A percentile compares a stretch with the other conserved stretches of the same genome.
Evolutionary conservation across 495 filamentous ascomycete genomes (phyloP).

Genomic region (Penicillium mononematosum): DNA sequence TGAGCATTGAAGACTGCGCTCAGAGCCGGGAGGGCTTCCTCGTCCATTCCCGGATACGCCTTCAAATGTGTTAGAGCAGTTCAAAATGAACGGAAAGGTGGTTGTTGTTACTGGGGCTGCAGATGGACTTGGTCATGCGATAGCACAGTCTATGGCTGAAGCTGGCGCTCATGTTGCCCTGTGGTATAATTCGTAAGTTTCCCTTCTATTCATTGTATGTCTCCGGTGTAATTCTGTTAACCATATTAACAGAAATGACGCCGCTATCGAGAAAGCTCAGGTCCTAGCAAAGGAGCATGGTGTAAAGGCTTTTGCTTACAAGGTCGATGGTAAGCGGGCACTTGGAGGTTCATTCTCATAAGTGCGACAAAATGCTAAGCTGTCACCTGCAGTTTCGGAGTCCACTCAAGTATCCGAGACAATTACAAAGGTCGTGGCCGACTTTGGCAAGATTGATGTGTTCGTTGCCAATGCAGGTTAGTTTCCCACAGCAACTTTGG

Average conservation of each 20-base stretch:
- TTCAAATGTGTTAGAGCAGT: slow-evolving; percentile 44
- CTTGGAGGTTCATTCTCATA: neutral
- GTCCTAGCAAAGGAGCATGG: slow-evolving; percentile 30
- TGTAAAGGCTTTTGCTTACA: slow-evolving; percentile 38
- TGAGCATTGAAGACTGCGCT: slow-evolving; percentile 41
- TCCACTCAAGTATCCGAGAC: slow-evolving; percentile 28
- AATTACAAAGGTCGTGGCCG: slow-evolving; percentile 36
- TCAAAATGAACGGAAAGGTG: slow-evolving; percentile 42
- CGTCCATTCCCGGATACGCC: slow-evolving; percentile 43
- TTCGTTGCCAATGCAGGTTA: slow-evolving; percentile 46
- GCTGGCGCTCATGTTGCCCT: slow-evolving; percentile 32
- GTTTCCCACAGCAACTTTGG: neutral
- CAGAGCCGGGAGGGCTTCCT: slow-evolving; percentile 36
- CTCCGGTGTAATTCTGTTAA: neutral
- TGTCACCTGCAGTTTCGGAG: slow-evolving; percentile 35
- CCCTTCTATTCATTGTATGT: neutral
- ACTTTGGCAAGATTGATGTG: slow-evolving; percentile 49
- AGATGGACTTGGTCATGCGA: slow-evolving; percentile 38
- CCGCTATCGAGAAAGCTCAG: slow-evolving; percentile 34
- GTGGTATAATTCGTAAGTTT: slow-evolving; percentile 44
- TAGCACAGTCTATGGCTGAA: slow-evolving; percentile 38
- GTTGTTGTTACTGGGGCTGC: slow-evolving; percentile 37
- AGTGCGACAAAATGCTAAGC: neutral
- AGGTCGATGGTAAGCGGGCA: slow-evolving; percentile 36
- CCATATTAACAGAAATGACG: slow-evolving; percentile 27